phyloP scores from a whole-genome alignment of 1,139 yeast genomes.

The Suhomyces bolitotheri region DNA sequence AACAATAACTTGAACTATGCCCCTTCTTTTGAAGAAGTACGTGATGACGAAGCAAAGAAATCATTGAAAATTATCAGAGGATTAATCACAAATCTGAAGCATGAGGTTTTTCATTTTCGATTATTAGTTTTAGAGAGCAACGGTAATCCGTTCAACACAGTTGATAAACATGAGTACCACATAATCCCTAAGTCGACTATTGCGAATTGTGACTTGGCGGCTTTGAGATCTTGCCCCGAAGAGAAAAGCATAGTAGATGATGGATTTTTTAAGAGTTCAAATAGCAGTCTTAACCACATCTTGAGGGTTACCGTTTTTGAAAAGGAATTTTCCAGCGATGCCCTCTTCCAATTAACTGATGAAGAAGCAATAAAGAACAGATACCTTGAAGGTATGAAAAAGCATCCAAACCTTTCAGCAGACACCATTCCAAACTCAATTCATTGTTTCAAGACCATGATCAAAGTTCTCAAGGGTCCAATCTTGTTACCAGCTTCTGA shows the following conservation, averaged over 20 bases:
- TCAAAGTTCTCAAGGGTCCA: slow-evolving; percentile 65
- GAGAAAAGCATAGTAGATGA: slow-evolving; percentile 30
- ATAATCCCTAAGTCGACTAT: slow-evolving; percentile 27
- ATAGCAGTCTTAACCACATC: slow-evolving; percentile 28
- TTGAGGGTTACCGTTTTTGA: slow-evolving; percentile 35
- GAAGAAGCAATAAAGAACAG: slow-evolving; percentile 29
- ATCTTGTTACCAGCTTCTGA: slow-evolving; percentile 42
- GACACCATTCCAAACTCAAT: slow-evolving; percentile 48
- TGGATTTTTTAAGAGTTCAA: slow-evolving; percentile 34
- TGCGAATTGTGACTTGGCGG: slow-evolving; percentile 29
- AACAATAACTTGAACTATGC: slow-evolving; percentile 36
- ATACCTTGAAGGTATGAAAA: slow-evolving; percentile 32
- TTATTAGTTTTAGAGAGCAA: slow-evolving; percentile 30
- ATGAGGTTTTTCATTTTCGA: slow-evolving; percentile 34
- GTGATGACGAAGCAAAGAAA: slow-evolving; percentile 23
- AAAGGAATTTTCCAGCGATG: slow-evolving; percentile 33
- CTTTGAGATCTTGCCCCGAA: slow-evolving; percentile 12
- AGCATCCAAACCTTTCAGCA: slow-evolving; percentile 29
- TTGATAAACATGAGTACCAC: slow-evolving; percentile 42
- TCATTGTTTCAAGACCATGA: slow-evolving; percentile 57
- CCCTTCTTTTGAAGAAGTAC: slow-evolving; percentile 28
- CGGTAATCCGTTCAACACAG: slow-evolving; percentile 22
- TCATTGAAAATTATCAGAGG: slow-evolving; percentile 36
- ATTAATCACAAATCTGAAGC: slow-evolving; percentile 24
- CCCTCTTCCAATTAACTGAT: slow-evolving; percentile 29